A percentile compares a stretch with the other conserved stretches of the same genome.
phyloP scores from a whole-genome alignment of 2,329 filamentous ascomycete species.

The Coniochaeta sp. region DNA sequence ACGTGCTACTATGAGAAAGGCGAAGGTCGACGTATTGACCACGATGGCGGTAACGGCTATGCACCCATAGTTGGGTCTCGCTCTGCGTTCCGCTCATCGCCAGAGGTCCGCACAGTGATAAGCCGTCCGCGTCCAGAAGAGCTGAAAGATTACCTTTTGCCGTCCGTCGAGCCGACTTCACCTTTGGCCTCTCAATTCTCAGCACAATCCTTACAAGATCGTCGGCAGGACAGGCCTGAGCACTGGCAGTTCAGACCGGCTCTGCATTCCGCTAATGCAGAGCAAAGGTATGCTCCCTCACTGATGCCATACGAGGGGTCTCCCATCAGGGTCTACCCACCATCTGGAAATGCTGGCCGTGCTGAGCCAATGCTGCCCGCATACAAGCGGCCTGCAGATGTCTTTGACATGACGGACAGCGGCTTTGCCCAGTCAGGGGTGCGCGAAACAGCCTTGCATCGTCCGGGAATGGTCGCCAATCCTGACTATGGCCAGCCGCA shows the following conservation, averaged over 20 bases:
- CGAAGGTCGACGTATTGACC: not conserved
- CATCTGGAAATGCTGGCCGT: not conserved
- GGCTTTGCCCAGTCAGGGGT: not conserved
- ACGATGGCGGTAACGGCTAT: slow-evolving; percentile 4
- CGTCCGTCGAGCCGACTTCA: slow-evolving; percentile 37
- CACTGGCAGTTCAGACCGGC: slow-evolving; percentile 2
- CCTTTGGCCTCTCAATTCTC: slow-evolving; percentile 18
- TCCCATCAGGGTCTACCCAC: not conserved
- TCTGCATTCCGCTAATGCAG: not conserved
- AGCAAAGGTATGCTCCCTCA: not conserved
- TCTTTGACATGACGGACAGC: not conserved
- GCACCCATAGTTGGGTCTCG: slow-evolving; percentile 14
- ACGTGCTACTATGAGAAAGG: not conserved
- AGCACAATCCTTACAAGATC: slow-evolving; percentile 4
- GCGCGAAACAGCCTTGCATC: not conserved
- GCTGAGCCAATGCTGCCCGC: not conserved
- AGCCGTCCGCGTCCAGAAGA: slow-evolving; percentile 17
- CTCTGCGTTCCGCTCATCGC: slow-evolving; percentile 6
- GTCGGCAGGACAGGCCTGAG: not conserved
- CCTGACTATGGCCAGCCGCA: not conserved
- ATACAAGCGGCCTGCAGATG: not conserved
- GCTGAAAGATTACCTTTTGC: slow-evolving; percentile 36
- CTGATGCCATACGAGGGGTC: not conserved
- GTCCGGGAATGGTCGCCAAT: not conserved
- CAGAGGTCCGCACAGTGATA: slow-evolving; percentile 9